These are phyloP conservation scores for Flaveria floridana DNA, from an alignment of 140 eudicot genomes.

Conservation along the genomic window DNA sequence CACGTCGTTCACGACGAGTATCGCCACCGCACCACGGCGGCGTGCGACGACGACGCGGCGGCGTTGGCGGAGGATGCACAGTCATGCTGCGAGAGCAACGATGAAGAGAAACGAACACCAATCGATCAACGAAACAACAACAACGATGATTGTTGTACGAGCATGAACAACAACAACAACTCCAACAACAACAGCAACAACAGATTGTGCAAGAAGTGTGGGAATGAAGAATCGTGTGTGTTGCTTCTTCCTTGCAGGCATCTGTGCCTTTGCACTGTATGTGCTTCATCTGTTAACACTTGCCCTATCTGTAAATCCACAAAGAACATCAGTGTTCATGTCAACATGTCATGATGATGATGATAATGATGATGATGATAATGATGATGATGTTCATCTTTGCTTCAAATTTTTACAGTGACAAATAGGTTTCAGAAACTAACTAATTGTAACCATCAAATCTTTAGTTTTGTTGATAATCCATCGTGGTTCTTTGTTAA, in stretches of 20 bases:
- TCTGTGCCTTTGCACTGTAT: conserved; percentile 70
- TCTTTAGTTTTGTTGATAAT: conserved; percentile 20
- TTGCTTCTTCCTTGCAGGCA: conserved; percentile 86
- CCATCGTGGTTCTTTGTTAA: conserved; percentile 9
- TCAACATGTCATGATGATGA: conserved; percentile 47
- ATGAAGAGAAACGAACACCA: conserved; percentile 22
- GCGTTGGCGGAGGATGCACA: conserved; percentile 56
- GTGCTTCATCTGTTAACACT: conserved; percentile 58
- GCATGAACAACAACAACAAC: conserved; percentile 14
- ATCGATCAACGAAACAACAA: not conserved
- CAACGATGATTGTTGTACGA: conserved; percentile 29
- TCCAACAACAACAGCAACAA: not conserved
- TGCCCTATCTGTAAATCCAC: conserved; percentile 76
- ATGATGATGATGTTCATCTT: not conserved
- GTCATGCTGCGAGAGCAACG: conserved; percentile 85
- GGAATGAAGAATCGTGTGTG: conserved; percentile 66
- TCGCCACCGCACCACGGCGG: conserved; percentile 25
- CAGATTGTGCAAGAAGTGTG: conserved; percentile 66
- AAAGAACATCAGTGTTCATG: conserved; percentile 78
- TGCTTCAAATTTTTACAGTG: conserved; percentile 1
- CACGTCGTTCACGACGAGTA: conserved; percentile 48
- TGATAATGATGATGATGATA: not conserved
- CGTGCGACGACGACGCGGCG: conserved; percentile 32
- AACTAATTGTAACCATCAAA: conserved; percentile 35
- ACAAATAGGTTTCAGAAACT: conserved; percentile 34